Evolutionary conservation across 73 alveolate species (phyloP), one percentile per base, ranked within the genome.

Genomic region (Tetrahymena borealis): DNA sequence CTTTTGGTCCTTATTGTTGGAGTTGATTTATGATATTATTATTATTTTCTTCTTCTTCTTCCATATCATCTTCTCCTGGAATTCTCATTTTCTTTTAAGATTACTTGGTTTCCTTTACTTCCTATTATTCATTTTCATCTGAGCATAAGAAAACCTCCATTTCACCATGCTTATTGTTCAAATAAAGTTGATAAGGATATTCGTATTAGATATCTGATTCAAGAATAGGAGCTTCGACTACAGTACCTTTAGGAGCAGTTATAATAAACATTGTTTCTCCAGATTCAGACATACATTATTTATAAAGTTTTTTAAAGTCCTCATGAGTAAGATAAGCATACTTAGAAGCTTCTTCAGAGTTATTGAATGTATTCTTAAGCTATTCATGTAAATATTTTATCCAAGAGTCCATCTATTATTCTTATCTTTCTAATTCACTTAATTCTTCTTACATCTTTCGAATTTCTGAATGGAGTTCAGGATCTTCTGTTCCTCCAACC

Each of bases 221-320:
- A 24, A 60, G 32, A 28, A 60, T 33, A 0, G 96, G 96, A 33
- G 93, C 94, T 60, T 95, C 97, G 7, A 95, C 94, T 3, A 90
- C 36, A 36, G 97, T 95, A 39, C 97, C 97, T 93, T 94, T 90
- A 24, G 97, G 97, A 28, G 97, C 97, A 28, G 95, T 93, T 36
- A 95, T 95, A 18, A 94, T 94, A 60, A 95, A 90, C 33, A 95
- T 42, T 33, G 96, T 94, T 79, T 95, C 96, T 39, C 95, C 95
- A n/a, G 40, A 39, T 10, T 43, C 39, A 16, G 31, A 90, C 43
- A 95, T 91, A 10, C 43, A 32, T 39, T 33, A 36, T 36, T 90
- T 38, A 38, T 90, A 93, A 20, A 95, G 38, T 40, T 93, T 94
- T 90, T 93, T 93, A 42, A 95, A 93, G 78, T 95, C 97, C 32